Conservation (phyloP, 2,329 filamentous ascomycete genomes). For the Paramyrothecium roridum region DNA sequence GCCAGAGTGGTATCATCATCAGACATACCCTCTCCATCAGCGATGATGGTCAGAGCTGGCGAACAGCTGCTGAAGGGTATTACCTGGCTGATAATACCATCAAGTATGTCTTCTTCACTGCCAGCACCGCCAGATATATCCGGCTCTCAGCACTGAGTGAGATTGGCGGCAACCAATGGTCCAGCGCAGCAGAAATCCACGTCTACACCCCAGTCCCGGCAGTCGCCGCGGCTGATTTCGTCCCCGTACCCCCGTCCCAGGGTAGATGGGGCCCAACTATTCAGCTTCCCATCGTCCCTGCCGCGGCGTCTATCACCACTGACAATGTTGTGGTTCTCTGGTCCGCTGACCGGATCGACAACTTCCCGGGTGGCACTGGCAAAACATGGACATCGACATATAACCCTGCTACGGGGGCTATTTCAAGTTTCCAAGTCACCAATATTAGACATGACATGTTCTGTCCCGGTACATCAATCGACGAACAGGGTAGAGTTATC, state of each 20-base stretch:
- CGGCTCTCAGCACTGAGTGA: background rate
- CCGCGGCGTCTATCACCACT: background rate
- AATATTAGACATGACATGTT: slow-evolving; percentile 53
- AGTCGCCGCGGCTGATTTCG: background rate
- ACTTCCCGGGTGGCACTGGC: background rate
- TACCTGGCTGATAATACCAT: background rate
- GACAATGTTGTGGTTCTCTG: background rate
- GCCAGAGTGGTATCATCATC: background rate
- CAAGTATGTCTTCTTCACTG: slow-evolving; percentile 1
- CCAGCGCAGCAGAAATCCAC: slow-evolving; percentile 1
- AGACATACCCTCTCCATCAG: background rate
- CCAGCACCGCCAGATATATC: background rate
- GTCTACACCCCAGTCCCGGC: slow-evolving; percentile 1
- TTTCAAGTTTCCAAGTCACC: slow-evolving; percentile 14
- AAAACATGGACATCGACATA: background rate
- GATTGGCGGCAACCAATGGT: background rate
- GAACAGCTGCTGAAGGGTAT: background rate
- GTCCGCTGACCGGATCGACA: slow-evolving; percentile 1
- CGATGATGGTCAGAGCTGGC: background rate
- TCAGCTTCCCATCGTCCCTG: background rate
- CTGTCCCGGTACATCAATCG: slow-evolving; percentile 51
- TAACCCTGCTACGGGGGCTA: background rate
- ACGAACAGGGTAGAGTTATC: slow-evolving; percentile 44
- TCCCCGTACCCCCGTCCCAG: background rate
- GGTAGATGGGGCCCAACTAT: slow-evolving; percentile 1